A percentile compares a stretch with the other conserved stretches of the same genome.
Conservation (phyloP, 768 basidiomycete species). For the Aureoboletus auriporus region DNA sequence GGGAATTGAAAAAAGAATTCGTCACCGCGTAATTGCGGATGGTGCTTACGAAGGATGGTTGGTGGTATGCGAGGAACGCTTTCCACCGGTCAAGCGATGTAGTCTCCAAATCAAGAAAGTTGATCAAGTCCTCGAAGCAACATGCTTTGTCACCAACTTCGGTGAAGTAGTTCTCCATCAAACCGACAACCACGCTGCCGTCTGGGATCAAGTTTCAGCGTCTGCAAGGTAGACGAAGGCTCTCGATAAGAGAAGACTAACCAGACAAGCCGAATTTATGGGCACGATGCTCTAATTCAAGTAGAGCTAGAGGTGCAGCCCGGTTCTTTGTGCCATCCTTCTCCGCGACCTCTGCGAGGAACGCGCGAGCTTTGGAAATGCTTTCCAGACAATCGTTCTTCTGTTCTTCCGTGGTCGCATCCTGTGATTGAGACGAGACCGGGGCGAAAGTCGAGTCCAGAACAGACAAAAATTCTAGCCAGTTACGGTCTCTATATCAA, state of each 20-base stretch:
- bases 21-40: conserved; percentile 5
- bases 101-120: conserved; percentile 53
- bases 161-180: conserved; percentile 67
- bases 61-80: conserved; percentile 45
- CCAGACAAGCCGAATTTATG: conserved; percentile 43
- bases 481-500: conserved; percentile 68
- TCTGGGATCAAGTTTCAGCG: conserved; percentile 35
- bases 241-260: conserved; percentile 16
- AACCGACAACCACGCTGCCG: conserved; percentile 36
- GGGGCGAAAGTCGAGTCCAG: conserved; percentile 62
- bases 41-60: conserved; percentile 46
- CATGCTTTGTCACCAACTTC: conserved; percentile 77
- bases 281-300: conserved; percentile 72
- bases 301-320: conserved; percentile 64
- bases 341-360: conserved; percentile 56
- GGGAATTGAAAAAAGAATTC: conserved; percentile 15
- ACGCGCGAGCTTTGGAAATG: conserved; percentile 40
- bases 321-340: conserved; percentile 71
- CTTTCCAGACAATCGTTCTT: conserved; percentile 37
- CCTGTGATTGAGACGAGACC: conserved; percentile 22
- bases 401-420: conserved; percentile 31
- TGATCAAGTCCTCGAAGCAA: conserved; percentile 81
- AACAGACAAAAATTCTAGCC: conserved; percentile 77
- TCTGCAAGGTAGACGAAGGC: neutral
- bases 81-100: conserved; percentile 50